A percentile compares a stretch with the other conserved stretches of the same genome.
phyloP scores from a whole-genome alignment of 768 basidiomycete species.

The Gelatoporia subvermispora region DNA sequence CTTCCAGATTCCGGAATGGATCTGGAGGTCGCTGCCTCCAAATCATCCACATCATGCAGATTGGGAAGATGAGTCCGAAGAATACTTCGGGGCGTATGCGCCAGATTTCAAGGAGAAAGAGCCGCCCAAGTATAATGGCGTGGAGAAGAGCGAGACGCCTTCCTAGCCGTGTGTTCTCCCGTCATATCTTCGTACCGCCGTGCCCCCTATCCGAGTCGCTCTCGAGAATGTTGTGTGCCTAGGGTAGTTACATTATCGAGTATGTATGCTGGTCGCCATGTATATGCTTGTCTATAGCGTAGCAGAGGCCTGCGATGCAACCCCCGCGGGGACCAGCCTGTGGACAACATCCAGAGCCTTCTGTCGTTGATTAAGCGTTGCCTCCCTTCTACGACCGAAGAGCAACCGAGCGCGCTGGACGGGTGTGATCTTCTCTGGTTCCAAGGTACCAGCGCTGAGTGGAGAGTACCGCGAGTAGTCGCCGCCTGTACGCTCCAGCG shows the following conservation, averaged over 20 bases:
- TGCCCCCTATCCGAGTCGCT: too few species aligned
- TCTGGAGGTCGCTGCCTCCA: slow-evolving; percentile 17
- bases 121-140: not conserved
- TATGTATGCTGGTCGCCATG: not conserved
- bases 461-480: slow-evolving; percentile 48
- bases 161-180: too few species aligned
- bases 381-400: slow-evolving; percentile 39
- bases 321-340: slow-evolving; percentile 5
- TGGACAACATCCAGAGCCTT: slow-evolving; percentile 37
- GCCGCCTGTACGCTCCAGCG: slow-evolving; percentile 37
- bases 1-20: slow-evolving; percentile 55
- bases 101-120: not conserved
- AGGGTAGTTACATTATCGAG: slow-evolving; percentile 1
- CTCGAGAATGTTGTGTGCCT: too few species aligned
- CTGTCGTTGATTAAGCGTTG: slow-evolving; percentile 34
- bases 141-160: too few species aligned
- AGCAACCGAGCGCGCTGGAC: slow-evolving; percentile 38
- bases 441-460: slow-evolving; percentile 19
- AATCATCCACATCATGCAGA: too few species aligned
- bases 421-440: slow-evolving; percentile 32
- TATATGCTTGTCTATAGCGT: not conserved
- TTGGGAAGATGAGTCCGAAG: not conserved
- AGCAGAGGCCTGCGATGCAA: not conserved
- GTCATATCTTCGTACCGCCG: too few species aligned
- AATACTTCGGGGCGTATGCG: not conserved